Base-by-base conservation (phyloP, 2,329 filamentous ascomycete species). In the Monilinia vaccinii-corymbosi region DNA sequence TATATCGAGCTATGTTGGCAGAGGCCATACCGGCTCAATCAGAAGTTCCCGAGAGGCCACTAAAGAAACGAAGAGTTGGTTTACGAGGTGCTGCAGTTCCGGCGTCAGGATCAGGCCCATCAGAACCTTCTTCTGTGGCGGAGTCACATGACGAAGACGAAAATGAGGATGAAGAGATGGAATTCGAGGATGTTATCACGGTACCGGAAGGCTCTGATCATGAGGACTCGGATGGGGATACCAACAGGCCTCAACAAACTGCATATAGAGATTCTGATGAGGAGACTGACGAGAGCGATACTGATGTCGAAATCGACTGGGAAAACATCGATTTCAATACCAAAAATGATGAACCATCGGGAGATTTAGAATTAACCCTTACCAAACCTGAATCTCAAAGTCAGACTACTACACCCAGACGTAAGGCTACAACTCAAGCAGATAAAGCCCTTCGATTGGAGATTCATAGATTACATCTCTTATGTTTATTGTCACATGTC, bases 391-490 rank as follows among this genome's bases (percentile, higher is more conserved):
- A 42, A 21, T 61, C 65, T 23, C 60, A 64, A 59, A 60, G 34
- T 25, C 66, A 61, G 25, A 52, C 44, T 4, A 57, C 42, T 28
- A 40, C 57, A 25, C 40, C 65, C 28, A 64, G 63, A 51, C 64
- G 79, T 55, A 84, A 79, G 67, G 77, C 79, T 2, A 73, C 84
- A 4, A 81, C 73, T 28, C 80, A 76, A 63, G 77, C 77, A 23
- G 82, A 86, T 66, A 81, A 76, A 63, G 73, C 74, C 47, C 75
- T 72, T 16, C 83, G 92, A 23, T 72, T 94, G 34, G 81, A 90
- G 56, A 79, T 91, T n/a, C 94, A 99, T 73, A 96, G 93, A 73
- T 78, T 85, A 63, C 92, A 99, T 74, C 65, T 97, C 0, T 75
- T 97, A 16, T 96, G 90, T 71, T 78, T 99, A 2, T 74, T 99